Evolutionary conservation across 805 yeast species (phyloP).

Genomic region (Lipomyces yamanashiensis): DNA sequence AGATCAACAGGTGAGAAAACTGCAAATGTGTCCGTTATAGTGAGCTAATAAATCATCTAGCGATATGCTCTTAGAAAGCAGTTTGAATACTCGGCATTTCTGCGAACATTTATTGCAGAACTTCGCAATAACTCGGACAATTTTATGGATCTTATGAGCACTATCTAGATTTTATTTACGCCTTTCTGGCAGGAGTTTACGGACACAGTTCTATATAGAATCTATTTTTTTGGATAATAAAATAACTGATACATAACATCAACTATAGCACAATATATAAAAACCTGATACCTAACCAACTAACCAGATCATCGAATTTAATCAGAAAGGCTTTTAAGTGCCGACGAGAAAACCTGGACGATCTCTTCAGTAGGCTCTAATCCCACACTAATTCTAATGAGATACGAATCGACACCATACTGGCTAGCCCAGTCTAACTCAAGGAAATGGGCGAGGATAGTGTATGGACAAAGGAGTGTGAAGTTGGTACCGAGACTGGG

Average conservation of each 20-base stretch:
- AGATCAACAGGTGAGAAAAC: conserved; percentile 5
- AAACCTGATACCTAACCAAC: neutral
- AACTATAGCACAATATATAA: neutral
- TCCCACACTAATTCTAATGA: conserved; percentile 81
- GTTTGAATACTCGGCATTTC: conserved; percentile 21
- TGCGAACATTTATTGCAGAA: conserved; percentile 19
- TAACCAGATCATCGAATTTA: neutral
- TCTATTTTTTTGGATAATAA: neutral
- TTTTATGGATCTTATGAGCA: conserved; percentile 1
- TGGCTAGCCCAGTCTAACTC: conserved; percentile 75
- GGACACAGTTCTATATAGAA: neutral
- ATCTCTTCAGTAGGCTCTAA: conserved; percentile 69
- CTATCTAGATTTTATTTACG: too few species aligned
- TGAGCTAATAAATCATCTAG: neutral
- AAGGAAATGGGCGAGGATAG: conserved; percentile 76
- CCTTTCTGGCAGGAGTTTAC: neutral
- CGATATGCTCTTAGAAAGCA: conserved; percentile 10
- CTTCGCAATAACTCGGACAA: conserved; percentile 1
- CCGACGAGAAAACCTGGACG: conserved; percentile 46
- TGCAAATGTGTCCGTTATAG: neutral
- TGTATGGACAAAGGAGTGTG: conserved; percentile 83
- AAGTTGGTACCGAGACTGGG: conserved; percentile 87
- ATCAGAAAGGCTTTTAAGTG: conserved; percentile 9
- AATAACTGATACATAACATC: neutral
- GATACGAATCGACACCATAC: conserved; percentile 75